Evolutionary conservation across 2,329 filamentous ascomycete species (phyloP).

Genomic region (Byssochlamys sp.): DNA sequence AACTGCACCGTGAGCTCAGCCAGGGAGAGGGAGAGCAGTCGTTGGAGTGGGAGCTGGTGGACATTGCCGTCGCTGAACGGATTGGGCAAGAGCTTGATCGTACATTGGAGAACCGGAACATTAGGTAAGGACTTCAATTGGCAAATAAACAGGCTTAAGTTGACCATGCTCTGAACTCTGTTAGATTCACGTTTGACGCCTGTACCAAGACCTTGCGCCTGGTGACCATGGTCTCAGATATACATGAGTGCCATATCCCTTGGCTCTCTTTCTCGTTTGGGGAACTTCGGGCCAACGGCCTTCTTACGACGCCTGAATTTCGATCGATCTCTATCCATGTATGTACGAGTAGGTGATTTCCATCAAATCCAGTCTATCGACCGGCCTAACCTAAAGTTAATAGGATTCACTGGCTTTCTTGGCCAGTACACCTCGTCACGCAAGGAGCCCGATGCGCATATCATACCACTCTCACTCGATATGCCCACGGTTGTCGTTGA

Average conservation of each 20-base stretch:
- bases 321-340: background rate
- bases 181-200: slow-evolving; percentile 1
- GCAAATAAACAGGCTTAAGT: background rate
- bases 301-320: background rate
- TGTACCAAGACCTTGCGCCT: background rate
- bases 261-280: background rate
- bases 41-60: background rate
- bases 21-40: background rate
- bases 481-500: slow-evolving; percentile 1
- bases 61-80: background rate
- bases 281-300: background rate
- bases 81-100: background rate
- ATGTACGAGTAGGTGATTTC: background rate
- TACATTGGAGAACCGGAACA: background rate
- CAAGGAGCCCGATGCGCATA: background rate
- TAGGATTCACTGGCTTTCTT: background rate
- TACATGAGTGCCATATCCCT: background rate
- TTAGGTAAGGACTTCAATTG: background rate
- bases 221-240: background rate
- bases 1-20: background rate
- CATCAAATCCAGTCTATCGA: background rate
- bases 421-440: background rate
- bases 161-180: background rate
- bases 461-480: background rate
- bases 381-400: background rate